These are phyloP conservation scores for Afroboletus lepidellus DNA, from an alignment of 1,284 basidiomycete species.

Conservation along the genomic window DNA sequence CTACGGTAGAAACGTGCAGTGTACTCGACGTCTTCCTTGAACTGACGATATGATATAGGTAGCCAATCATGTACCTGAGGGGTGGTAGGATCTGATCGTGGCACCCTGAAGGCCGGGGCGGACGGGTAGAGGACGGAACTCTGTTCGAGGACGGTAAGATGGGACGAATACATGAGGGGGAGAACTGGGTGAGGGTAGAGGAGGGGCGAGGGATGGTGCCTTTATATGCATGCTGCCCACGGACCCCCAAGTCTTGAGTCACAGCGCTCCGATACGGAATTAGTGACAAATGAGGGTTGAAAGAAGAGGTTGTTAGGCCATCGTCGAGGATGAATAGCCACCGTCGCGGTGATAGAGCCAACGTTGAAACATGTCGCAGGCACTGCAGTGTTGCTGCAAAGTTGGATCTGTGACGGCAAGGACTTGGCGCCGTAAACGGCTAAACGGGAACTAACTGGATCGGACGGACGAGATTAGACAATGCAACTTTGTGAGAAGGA, in stretches of 20 bases:
- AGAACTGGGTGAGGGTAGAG: slow-evolving; percentile 7
- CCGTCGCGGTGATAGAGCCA: slow-evolving; percentile 34
- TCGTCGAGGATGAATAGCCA: slow-evolving; percentile 31
- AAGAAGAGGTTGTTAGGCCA: slow-evolving; percentile 30
- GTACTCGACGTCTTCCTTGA: slow-evolving; percentile 52
- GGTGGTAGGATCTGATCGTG: slow-evolving; percentile 38
- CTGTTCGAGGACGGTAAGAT: slow-evolving; percentile 51
- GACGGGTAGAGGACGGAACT: slow-evolving; percentile 44
- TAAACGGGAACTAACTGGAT: slow-evolving; percentile 16
- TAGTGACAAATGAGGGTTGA: slow-evolving; percentile 28
- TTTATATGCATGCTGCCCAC: slow-evolving; percentile 35
- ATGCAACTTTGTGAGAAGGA: slow-evolving; percentile 15
- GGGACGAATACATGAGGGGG: slow-evolving; percentile 40
- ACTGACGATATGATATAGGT: slow-evolving; percentile 51
- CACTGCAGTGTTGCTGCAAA: slow-evolving; percentile 30
- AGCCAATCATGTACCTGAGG: slow-evolving; percentile 44
- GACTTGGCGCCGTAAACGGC: slow-evolving; percentile 25
- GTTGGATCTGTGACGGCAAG: slow-evolving; percentile 32
- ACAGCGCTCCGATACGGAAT: slow-evolving; percentile 29
- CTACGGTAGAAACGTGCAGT: slow-evolving; percentile 56
- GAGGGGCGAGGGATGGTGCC: slow-evolving; percentile 3
- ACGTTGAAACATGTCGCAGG: slow-evolving; percentile 37
- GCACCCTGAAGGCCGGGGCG: slow-evolving; percentile 50
- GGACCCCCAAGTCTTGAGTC: slow-evolving; percentile 11
- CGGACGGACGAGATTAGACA: slow-evolving; percentile 25